A percentile compares a stretch with the other conserved stretches of the same genome.
Conservation (phyloP, 2,329 filamentous ascomycete species). For the Talaromyces sp. region DNA sequence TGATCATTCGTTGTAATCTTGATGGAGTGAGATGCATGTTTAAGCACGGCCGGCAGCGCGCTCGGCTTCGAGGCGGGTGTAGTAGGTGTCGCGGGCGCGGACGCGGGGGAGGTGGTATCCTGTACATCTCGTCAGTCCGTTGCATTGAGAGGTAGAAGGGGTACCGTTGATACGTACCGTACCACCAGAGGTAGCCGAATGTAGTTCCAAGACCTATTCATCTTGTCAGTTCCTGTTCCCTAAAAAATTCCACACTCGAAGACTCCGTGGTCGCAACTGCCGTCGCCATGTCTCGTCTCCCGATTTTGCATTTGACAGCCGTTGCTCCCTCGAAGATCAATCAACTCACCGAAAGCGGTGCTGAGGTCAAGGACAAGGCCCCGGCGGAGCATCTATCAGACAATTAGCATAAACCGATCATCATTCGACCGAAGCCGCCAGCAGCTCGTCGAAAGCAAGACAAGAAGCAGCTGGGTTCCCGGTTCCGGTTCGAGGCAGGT, state of each 20-base stretch:
- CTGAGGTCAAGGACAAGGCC: slow-evolving; percentile 64
- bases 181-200: slow-evolving; percentile 66
- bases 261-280: neutral
- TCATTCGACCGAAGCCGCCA: neutral
- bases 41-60: slow-evolving; percentile 45
- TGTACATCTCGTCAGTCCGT: slow-evolving; percentile 27
- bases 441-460: neutral
- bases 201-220: slow-evolving; percentile 59
- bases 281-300: neutral
- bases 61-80: slow-evolving; percentile 62
- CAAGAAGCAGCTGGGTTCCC: slow-evolving; percentile 17
- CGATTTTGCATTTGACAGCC: neutral
- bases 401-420: neutral
- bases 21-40: slow-evolving; percentile 16
- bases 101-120: slow-evolving; percentile 64
- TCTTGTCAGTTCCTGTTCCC: neutral
- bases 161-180: slow-evolving; percentile 58
- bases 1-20: neutral
- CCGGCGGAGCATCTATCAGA: slow-evolving; percentile 60
- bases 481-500: slow-evolving; percentile 16
- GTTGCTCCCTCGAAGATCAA: neutral
- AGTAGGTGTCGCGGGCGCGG: slow-evolving; percentile 61
- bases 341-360: slow-evolving; percentile 60
- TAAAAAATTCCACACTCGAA: neutral
- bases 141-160: slow-evolving; percentile 44